Conservation (phyloP, 2,329 filamentous ascomycete species). For the Neonectria neomacrospora region DNA sequence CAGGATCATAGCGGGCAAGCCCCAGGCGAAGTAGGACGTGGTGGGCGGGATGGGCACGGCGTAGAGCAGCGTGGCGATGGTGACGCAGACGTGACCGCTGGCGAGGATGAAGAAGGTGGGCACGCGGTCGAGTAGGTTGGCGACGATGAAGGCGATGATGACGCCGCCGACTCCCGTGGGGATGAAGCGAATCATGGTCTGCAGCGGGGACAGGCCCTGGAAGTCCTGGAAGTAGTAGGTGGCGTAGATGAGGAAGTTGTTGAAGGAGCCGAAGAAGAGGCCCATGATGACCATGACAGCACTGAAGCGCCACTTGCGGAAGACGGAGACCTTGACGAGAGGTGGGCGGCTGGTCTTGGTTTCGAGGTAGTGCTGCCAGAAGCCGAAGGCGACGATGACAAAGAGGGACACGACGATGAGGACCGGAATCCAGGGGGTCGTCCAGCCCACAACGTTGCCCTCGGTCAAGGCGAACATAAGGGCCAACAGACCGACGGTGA, state of each 20-base stretch:
- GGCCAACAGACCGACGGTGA: conserved; percentile 70
- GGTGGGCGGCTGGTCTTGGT: conserved; percentile 55
- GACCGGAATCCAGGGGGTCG: conserved; percentile 68
- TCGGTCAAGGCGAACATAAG: conserved; percentile 75
- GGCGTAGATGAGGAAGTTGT: conserved; percentile 73
- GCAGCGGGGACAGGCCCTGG: conserved; percentile 68
- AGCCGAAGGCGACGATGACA: conserved; percentile 65
- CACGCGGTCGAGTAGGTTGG: conserved; percentile 66
- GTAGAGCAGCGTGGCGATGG: conserved; percentile 68
- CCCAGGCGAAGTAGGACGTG: conserved; percentile 75
- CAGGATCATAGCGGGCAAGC: conserved; percentile 73
- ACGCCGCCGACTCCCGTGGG: conserved; percentile 71
- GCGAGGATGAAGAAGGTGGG: conserved; percentile 68
- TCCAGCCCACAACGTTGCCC: conserved; percentile 76
- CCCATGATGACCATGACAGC: conserved; percentile 73
- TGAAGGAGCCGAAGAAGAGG: conserved; percentile 75
- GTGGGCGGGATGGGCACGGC: conserved; percentile 69
- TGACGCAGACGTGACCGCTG: conserved; percentile 66
- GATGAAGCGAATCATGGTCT: conserved; percentile 75
- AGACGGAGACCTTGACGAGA: conserved; percentile 74
- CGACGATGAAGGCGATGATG: conserved; percentile 66
- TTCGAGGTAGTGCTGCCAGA: conserved; percentile 66
- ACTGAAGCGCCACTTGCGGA: conserved; percentile 68
- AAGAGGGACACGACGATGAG: conserved; percentile 68
- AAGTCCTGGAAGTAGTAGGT: conserved; percentile 79